Percentiles rank a stretch among this genome's conserved stretches.
These are phyloP conservation scores for Kodamaea sp. DNA, from an alignment of 1,139 yeast species.

Conservation along the genomic window DNA sequence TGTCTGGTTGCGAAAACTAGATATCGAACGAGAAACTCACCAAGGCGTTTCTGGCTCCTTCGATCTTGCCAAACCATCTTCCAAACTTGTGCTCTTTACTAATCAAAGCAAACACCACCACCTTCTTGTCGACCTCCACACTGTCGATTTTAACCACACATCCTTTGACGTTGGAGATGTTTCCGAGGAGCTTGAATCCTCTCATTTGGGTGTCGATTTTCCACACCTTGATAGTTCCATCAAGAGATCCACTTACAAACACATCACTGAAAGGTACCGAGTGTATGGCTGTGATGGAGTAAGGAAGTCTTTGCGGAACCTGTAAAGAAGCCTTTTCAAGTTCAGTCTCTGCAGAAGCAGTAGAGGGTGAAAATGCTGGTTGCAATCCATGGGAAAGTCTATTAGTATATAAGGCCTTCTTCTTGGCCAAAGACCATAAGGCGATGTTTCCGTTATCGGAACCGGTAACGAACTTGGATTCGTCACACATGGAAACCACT, in stretches of 20 bases:
- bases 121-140: conserved; percentile 53
- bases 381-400: conserved; percentile 79
- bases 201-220: conserved; percentile 61
- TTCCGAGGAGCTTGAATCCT: conserved; percentile 56
- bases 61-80: conserved; percentile 61
- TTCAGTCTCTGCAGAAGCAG: conserved; percentile 71
- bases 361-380: conserved; percentile 45
- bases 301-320: conserved; percentile 72
- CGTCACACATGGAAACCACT: conserved; percentile 88
- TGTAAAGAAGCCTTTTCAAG: conserved; percentile 44
- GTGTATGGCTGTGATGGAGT: conserved; percentile 79
- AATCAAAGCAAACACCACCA: conserved; percentile 65
- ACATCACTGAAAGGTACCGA: conserved; percentile 90
- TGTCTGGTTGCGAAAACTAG: too few relatives aligned
- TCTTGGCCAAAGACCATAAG: conserved; percentile 87
- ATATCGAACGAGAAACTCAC: conserved; percentile 40
- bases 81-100: conserved; percentile 88
- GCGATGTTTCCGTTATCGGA: conserved; percentile 89
- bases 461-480: conserved; percentile 89
- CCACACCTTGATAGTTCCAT: conserved; percentile 79
- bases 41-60: conserved; percentile 46
- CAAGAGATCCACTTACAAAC: conserved; percentile 86
- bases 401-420: conserved; percentile 74
- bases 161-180: conserved; percentile 64
- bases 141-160: conserved; percentile 68